Base-by-base conservation (phyloP, 768 basidiomycete genomes). In the Kwoniella bestiolae region DNA sequence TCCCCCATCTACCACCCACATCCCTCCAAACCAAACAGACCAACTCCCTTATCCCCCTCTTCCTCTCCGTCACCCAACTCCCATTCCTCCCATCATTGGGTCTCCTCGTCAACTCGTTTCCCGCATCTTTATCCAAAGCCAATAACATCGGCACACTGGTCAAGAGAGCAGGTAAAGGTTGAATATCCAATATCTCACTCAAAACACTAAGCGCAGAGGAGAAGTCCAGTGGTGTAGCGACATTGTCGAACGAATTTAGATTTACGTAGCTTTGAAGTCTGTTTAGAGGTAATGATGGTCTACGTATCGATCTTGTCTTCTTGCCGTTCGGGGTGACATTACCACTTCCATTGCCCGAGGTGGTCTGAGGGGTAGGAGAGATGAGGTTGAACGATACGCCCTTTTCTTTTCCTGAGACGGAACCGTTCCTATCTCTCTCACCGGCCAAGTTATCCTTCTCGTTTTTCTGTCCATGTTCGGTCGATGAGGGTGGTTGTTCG, bases 91-190 rank as follows among this genome's bases (percentile, higher is more conserved):
- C 73, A 44, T 78, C 77, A 8, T 68, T 65, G 2, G 74, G 63
- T 47, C 70, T 55, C 26, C 72, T 55, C 23, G 78, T 83, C 28
- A 83, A 71, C 34, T 83, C 83, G 3, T 60, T 67, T 16, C 75
- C 74, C 0, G 86, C 82, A 9, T 86, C 86, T 6, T 73, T 79
- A 60, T 91, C 86, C 55, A 95, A 79, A 1, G 90, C 88, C n/a
- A 91, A 76, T 28, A 96, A 80, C 91, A 96, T 93, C 4, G 94
- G 93, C 34, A 91, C 81, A 23, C 92, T 91, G 2, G 88, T 87
- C 18, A 93, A 81, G 44, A 95, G 72, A 2, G 88, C 90, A 45
- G 89, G 86, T 28, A 89, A 82, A 1, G 94, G 92, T n/a, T 91
- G 79, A 55, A 88, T 84, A 67, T 88, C 84, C 55, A 92, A 89